A percentile compares a stretch with the other conserved stretches of the same genome.
Conservation (phyloP, 1,284 basidiomycete genomes). For the Pseudozyma pruni region DNA sequence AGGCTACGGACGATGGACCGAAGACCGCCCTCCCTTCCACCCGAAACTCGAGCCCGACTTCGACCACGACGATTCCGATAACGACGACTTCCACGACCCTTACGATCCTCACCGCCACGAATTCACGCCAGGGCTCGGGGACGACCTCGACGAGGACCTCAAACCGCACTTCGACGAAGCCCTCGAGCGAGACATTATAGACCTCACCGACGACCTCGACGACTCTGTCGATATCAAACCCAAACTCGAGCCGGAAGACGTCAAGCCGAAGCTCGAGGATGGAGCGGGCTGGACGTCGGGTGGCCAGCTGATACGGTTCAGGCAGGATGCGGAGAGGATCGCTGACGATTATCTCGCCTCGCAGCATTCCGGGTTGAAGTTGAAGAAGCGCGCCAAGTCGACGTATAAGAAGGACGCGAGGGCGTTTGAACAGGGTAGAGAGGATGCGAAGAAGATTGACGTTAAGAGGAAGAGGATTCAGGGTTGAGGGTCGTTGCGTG, state of each 20-base stretch:
- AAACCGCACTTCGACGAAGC: conserved; percentile 9
- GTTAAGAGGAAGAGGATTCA: conserved; percentile 48
- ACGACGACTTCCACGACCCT: conserved; percentile 12
- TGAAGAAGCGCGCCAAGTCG: conserved; percentile 31
- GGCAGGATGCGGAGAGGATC: conserved; percentile 47
- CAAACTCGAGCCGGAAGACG: conserved; percentile 11
- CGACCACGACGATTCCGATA: conserved; percentile 11
- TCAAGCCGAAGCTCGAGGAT: conserved; percentile 11
- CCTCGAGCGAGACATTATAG: background rate
- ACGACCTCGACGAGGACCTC: conserved; percentile 19
- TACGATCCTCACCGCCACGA: conserved; percentile 14
- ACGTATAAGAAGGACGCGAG: conserved; percentile 26
- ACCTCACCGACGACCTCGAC: conserved; percentile 15
- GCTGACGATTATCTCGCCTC: conserved; percentile 47
- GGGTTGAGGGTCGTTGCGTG: conserved; percentile 1
- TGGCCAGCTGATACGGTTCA: conserved; percentile 45
- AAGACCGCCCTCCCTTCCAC: background rate
- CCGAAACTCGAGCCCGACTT: conserved; percentile 2
- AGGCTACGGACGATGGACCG: conserved; percentile 19
- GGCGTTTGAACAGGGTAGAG: conserved; percentile 42
- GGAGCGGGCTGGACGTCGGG: conserved; percentile 36
- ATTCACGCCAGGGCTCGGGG: background rate
- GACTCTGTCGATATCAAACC: conserved; percentile 3
- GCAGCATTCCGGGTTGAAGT: conserved; percentile 33
- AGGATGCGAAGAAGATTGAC: conserved; percentile 50